Base-by-base conservation (phyloP, 352 stramenopile genomes). In the Globisporangium carolinianum region DNA sequence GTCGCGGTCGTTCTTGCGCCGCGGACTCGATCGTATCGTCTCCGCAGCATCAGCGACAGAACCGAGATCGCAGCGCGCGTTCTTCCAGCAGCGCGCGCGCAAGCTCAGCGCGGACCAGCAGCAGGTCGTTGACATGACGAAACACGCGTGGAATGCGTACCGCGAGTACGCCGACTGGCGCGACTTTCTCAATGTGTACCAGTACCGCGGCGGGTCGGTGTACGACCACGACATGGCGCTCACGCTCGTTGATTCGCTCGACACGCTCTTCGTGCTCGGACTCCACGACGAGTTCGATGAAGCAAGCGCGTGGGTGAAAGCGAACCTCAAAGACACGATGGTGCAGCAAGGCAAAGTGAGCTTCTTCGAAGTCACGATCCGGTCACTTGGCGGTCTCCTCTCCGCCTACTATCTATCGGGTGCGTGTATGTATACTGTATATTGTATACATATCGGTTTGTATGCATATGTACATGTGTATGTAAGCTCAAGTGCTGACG, bases 181-280 rank as follows among this genome's bases (percentile, higher is more conserved):
- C 1, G 76, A 87, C 58, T 71, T 57, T 36, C 58, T 89, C 12
- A 53, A 71, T 15, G 65, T 82, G 38, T 45, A 68, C 8, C 41
- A 48, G 7, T 57, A 71, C 37, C 49, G 14, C 2, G 63, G 65
- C 2, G 58, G 53, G 5, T 73, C 55, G 0, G 55, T 79, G 32
- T 79, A 79, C 47, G 51, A 58, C 4, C 79, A 89, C 61, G 73
- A 86, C 51, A 82, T 89, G 75, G 76, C 79, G 6, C 71, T 83
- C 49, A 87, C 75, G 10, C 57, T 77, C 8, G 68, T 89, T 5
- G 80, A 90, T 48, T 71, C 80, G 36, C 69, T 91, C 10, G 81
- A 91, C 54, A 91, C 80, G 46, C 68, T 90, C 45, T 79, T 86
- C 52, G 43, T 90, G 7, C 69, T 87, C 60, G 76, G 78, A 0